Percentiles rank a stretch among this genome's conserved stretches.
These are phyloP conservation scores for Pterocarpus macrocarpus DNA, from an alignment of 306 rosid genomes.

Conservation along the genomic window DNA sequence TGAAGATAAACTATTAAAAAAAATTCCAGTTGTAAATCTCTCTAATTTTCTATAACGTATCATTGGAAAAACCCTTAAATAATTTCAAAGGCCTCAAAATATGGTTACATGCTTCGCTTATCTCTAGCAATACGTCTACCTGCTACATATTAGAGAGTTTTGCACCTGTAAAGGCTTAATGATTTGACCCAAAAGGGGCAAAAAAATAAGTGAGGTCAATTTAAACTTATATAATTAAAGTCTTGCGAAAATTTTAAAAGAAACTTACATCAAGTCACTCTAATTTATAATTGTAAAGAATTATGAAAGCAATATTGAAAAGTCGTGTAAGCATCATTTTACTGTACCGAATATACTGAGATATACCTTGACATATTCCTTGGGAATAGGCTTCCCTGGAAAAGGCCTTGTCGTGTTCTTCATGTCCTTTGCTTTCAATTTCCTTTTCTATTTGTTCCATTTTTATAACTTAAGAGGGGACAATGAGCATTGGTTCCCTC, in stretches of 20 bases:
- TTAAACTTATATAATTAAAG: background rate
- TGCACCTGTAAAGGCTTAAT: background rate
- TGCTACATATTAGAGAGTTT: background rate
- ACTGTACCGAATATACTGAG: slow-evolving; percentile 21
- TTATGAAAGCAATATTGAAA: background rate
- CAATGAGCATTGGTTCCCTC: slow-evolving; percentile 28
- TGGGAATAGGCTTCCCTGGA: slow-evolving; percentile 1
- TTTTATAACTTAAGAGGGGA: background rate
- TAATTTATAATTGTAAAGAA: background rate
- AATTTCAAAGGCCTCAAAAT: background rate
- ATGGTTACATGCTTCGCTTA: background rate
- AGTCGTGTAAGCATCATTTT: slow-evolving; percentile 31
- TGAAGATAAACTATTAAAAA: too few relatives aligned
- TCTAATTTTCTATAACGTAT: too few relatives aligned
- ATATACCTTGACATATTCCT: slow-evolving; percentile 41
- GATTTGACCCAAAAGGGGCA: background rate
- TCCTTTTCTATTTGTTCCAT: background rate
- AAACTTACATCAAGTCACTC: background rate
- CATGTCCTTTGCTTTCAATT: background rate
- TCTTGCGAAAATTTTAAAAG: background rate
- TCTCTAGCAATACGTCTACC: background rate
- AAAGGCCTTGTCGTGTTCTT: background rate
- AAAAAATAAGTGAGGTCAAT: background rate
- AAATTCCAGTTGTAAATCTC: too few relatives aligned
- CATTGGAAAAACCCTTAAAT: too few relatives aligned